Evolutionary conservation across 768 basidiomycete genomes (phyloP), one percentile per base, ranked within the genome.

Genomic region (Lyophyllum decastes): DNA sequence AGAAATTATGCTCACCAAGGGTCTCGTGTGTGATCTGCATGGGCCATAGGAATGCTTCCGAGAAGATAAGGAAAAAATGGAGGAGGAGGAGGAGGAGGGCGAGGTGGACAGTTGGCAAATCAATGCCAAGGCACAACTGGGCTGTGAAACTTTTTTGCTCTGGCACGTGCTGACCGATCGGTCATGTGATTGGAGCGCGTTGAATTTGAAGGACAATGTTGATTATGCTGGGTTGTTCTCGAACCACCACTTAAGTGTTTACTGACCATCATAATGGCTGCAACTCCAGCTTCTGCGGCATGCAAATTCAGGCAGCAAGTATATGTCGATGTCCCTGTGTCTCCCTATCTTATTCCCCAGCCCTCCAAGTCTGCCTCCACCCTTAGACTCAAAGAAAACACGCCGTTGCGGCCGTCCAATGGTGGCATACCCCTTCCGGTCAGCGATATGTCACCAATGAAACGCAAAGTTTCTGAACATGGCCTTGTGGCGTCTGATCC

Each of bases 1-100:
- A 7, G 25, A 10, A 27, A 34, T 22, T 34, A n/a, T 0, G 51
- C 81, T 59, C 68, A 89, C 94, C 94, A 96, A 58, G 94, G 94
- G 75, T 96, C 94, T 75, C 94, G 79, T 54, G 94, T 92, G 76
- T 95, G 94, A 76, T 96, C 94, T 67, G 92, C 90, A 75, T 89
- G 87, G 34, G 93, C 84, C 93, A 94, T 94, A 68, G 59, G 34
- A 33, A 53, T 45, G 26, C n/a, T 52, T 58, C 54, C 33, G 41
- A 59, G 61, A 61, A 57, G 59, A 53, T 44, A 57, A 61, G 52
- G 52, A 57, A 51, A 64, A 54, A 45, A 55, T 58, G 54, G 43
- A 35, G 41, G 59, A 51, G 17, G 35, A 38, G 41, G 59, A 51
- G 17, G 35, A 38, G 54, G 38, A 25, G 27, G 45, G 16, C 30